Evolutionary conservation across 306 rosid species (phyloP).

Genomic region (Hippophae tibetana): DNA sequence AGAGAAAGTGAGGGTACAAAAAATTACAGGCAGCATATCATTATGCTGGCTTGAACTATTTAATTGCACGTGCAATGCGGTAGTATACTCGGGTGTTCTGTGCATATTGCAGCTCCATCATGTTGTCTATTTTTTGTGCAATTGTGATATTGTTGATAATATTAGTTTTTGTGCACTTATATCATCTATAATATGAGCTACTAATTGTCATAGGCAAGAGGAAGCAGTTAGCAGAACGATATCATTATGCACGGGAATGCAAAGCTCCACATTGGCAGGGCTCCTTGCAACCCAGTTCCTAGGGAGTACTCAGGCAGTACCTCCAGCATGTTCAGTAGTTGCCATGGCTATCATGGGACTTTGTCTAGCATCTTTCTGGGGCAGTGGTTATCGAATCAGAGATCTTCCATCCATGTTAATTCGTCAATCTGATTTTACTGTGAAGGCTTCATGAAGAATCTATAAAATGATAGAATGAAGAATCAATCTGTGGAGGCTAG

Average conservation of each 20-base stretch:
- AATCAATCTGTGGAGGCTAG: too few relatives aligned
- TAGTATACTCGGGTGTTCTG: too few relatives aligned
- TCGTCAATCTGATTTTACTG: slow-evolving; percentile 32
- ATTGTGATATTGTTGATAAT: background rate
- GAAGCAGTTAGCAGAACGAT: slow-evolving; percentile 68
- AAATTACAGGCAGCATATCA: too few relatives aligned
- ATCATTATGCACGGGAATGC: slow-evolving; percentile 96
- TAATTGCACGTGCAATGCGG: too few relatives aligned
- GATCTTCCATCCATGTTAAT: slow-evolving; percentile 38
- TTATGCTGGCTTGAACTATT: too few relatives aligned
- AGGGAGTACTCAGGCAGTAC: slow-evolving; percentile 88
- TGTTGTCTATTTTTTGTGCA: background rate
- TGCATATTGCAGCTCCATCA: too few relatives aligned
- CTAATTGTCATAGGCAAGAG: slow-evolving; percentile 52
- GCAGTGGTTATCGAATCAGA: slow-evolving; percentile 58
- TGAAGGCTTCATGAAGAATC: slow-evolving; percentile 1
- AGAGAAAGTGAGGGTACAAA: too few relatives aligned
- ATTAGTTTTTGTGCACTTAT: background rate
- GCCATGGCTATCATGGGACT: slow-evolving; percentile 97
- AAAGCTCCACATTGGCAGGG: slow-evolving; percentile 95
- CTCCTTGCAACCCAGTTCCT: slow-evolving; percentile 92
- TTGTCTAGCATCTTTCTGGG: slow-evolving; percentile 91
- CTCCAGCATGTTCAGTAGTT: slow-evolving; percentile 91
- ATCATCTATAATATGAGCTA: slow-evolving; percentile 1
- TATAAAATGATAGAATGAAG: too few relatives aligned